Percentiles rank a stretch among this genome's conserved stretches.
phyloP scores from a whole-genome alignment of 805 yeast species.

The Huiozyma sinensis region DNA sequence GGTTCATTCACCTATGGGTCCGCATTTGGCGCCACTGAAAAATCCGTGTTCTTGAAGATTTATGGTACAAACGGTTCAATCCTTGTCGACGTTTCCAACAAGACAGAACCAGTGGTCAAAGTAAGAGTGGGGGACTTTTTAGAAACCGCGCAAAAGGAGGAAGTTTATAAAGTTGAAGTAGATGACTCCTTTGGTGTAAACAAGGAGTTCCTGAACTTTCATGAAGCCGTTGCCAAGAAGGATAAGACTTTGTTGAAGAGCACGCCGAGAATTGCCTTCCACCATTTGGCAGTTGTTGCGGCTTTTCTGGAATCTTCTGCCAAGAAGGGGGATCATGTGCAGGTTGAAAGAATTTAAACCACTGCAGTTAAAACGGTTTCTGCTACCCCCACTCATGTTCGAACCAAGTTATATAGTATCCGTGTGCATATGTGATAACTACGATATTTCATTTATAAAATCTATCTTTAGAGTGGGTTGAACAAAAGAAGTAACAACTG shows the following conservation, averaged over 20 bases:
- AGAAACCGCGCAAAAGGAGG: slow-evolving; percentile 19
- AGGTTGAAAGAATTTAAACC: slow-evolving; percentile 28
- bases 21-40: slow-evolving; percentile 73
- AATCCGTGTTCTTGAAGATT: slow-evolving; percentile 54
- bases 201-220: slow-evolving; percentile 44
- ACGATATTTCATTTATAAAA: too few relatives aligned
- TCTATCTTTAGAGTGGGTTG: background rate
- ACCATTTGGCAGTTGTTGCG: slow-evolving; percentile 82
- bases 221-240: slow-evolving; percentile 48
- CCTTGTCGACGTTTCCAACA: slow-evolving; percentile 48
- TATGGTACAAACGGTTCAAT: slow-evolving; percentile 75
- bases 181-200: slow-evolving; percentile 45
- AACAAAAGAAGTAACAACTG: background rate
- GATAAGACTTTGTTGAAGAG: slow-evolving; percentile 49
- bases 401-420: background rate
- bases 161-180: slow-evolving; percentile 29
- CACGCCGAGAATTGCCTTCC: slow-evolving; percentile 76
- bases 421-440: too few relatives aligned
- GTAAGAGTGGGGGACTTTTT: slow-evolving; percentile 24
- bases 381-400: background rate
- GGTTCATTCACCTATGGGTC: slow-evolving; percentile 87
- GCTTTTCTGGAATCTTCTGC: slow-evolving; percentile 70
- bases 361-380: background rate
- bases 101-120: slow-evolving; percentile 30
- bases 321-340: slow-evolving; percentile 40